Evolutionary conservation across 2,329 filamentous ascomycete species (phyloP), one percentile per base, ranked within the genome.

Genomic region (Neonectria hederae): DNA sequence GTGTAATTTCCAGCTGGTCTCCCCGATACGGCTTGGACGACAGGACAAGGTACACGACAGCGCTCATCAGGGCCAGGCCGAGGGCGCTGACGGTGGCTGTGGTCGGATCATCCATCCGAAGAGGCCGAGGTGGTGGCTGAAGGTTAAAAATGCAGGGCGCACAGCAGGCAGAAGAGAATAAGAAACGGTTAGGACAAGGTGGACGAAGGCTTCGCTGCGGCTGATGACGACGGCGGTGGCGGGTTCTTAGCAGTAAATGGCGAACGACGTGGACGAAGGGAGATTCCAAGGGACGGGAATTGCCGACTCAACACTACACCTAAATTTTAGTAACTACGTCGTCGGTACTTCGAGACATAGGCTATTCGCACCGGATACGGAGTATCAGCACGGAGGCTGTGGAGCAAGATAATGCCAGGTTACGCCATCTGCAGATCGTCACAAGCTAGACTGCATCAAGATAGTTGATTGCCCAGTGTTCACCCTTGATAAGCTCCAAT

Each of bases 1-100:
- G 69, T 13, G 68, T 70, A 24, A 70, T 56, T 59, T 70, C n/a
- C 14, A 70, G 19, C 8, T 59, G 54, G 19, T 58, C 32, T 32
- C 66, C 63, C 1, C 3, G 4, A 5, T 24, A 14, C 0, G 19
- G 45, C n/a, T n/a, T 30, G 17, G 26, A 51, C 10, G 49, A 6
- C 4, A 65, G 9, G 7, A 65, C 11, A 0, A 60, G 42, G 1
- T 46, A 58, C 6, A 28, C 24, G 17, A 56, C 11, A 0, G 48
- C 49, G 1, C 30, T 45, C 2, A 51, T 8, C 2, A 68, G 7
- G 8, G 42, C 61, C 11, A 68, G 35, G 40, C 42, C 46, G 1
- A 66, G 17, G 8, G 59, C 14, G n/a, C 40, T 38, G 53, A 35
- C 28, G 9, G 54, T 35, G 8, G 51, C 43, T 7, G 21, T n/a